phyloP scores from a whole-genome alignment of 2,329 filamentous ascomycete species.

The Shiraia sp. region DNA sequence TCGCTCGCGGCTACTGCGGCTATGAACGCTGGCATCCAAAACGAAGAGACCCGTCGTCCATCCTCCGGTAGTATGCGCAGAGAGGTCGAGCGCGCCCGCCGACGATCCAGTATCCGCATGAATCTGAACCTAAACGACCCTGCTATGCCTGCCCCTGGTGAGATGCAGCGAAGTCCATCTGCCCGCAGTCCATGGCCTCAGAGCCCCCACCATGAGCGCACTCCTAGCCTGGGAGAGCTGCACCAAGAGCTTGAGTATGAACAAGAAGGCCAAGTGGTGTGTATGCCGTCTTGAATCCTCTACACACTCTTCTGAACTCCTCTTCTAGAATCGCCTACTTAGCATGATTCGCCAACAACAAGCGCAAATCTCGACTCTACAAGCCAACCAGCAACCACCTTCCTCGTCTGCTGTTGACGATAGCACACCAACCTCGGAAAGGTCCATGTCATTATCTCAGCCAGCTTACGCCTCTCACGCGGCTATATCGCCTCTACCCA shows the following conservation, averaged over 20 bases:
- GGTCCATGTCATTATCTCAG: constrained; percentile 48
- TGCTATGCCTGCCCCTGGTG: constrained; percentile 66
- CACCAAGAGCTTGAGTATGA: constrained; percentile 80
- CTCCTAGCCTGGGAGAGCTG: constrained; percentile 74
- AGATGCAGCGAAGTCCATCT: constrained; percentile 61
- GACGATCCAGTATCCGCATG: constrained; percentile 71
- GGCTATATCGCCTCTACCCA: constrained; percentile 43
- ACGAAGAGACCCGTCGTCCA: constrained; percentile 56
- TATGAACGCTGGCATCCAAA: constrained; percentile 75
- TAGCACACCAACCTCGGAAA: constrained; percentile 53
- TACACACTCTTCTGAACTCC: background rate
- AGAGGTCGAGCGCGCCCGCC: constrained; percentile 54
- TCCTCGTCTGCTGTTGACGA: constrained; percentile 56
- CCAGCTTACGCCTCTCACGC: constrained; percentile 32
- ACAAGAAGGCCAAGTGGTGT: constrained; percentile 75
- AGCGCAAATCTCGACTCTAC: constrained; percentile 66
- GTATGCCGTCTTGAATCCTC: constrained; percentile 23
- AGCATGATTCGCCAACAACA: constrained; percentile 78
- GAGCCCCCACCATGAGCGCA: constrained; percentile 66
- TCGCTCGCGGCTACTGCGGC: constrained; percentile 77
- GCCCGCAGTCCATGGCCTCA: constrained; percentile 39
- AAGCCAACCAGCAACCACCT: constrained; percentile 48
- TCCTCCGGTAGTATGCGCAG: constrained; percentile 56
- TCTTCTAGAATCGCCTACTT: constrained; percentile 70
- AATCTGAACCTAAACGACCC: constrained; percentile 77